Evolutionary conservation across 768 basidiomycete genomes (phyloP).

Genomic region (Russula olivacea): DNA sequence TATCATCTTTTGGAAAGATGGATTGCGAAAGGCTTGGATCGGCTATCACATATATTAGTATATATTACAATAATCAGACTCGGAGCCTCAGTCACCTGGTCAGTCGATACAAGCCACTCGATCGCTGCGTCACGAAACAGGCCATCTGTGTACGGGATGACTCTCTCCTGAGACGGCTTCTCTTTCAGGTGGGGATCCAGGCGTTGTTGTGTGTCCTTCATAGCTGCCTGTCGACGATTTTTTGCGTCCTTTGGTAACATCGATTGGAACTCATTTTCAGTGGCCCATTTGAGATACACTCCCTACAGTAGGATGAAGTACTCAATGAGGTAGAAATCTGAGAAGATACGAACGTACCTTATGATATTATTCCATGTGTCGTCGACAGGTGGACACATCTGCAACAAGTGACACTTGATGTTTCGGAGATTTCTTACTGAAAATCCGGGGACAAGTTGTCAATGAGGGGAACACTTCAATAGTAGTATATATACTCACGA

Average conservation of each 20-base stretch:
- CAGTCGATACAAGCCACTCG: neutral
- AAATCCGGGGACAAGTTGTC: too few relatives aligned
- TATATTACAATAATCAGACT: too few relatives aligned
- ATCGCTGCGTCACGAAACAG: neutral
- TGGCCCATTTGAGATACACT: neutral
- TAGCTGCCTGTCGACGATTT: too few relatives aligned
- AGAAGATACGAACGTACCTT: neutral
- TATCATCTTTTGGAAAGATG: neutral
- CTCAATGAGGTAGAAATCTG: too few relatives aligned
- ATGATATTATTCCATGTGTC: neutral
- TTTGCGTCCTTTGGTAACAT: neutral
- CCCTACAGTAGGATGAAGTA: too few relatives aligned
- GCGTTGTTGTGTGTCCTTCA: neutral
- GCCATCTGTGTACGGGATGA: neutral
- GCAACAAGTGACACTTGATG: neutral
- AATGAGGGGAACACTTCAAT: too few relatives aligned
- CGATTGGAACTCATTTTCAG: neutral
- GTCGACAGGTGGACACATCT: neutral
- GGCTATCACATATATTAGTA: neutral
- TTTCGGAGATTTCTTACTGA: neutral
- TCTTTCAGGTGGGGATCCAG: neutral
- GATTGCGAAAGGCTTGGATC: neutral
- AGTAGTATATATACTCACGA: neutral
- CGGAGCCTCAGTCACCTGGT: neutral
- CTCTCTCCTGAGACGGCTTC: neutral